phyloP scores from a whole-genome alignment of 1,139 yeast genomes.

The Candida dubliniensis region DNA sequence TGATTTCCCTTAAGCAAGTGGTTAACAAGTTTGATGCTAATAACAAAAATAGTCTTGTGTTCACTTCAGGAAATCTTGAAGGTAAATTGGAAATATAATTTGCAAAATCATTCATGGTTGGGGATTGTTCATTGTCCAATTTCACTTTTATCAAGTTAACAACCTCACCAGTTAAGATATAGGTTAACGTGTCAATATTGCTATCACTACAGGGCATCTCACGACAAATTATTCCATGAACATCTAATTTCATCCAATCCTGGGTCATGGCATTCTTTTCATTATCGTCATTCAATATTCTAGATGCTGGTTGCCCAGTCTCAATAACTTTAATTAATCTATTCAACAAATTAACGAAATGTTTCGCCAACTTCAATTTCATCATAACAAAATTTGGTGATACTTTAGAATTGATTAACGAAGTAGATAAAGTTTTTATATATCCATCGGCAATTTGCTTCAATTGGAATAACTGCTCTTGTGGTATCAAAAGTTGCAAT shows the following conservation, averaged over 20 bases:
- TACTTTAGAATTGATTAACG: conserved; percentile 38
- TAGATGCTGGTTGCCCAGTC: conserved; percentile 56
- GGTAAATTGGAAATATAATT: conserved; percentile 45
- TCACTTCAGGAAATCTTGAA: conserved; percentile 41
- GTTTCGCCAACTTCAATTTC: conserved; percentile 56
- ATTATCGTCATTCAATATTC: conserved; percentile 45
- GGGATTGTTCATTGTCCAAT: conserved; percentile 11
- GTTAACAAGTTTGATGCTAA: conserved; percentile 58
- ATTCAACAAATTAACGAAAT: conserved; percentile 56
- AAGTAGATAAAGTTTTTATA: conserved; percentile 38
- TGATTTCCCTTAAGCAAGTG: conserved; percentile 64
- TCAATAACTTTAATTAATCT: conserved; percentile 61
- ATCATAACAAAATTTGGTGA: conserved; percentile 52
- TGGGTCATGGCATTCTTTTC: conserved; percentile 54
- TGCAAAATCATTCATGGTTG: conserved; percentile 20
- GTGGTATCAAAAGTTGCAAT: conserved; percentile 58
- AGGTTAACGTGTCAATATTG: conserved; percentile 32
- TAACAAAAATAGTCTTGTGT: conserved; percentile 58
- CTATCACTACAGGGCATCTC: conserved; percentile 55
- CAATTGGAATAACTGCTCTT: conserved; percentile 51
- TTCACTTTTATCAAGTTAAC: conserved; percentile 8
- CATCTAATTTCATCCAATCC: conserved; percentile 62
- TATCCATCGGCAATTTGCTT: conserved; percentile 45
- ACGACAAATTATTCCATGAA: conserved; percentile 48
- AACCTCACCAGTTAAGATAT: conserved; percentile 41